A percentile compares a stretch with the other conserved stretches of the same genome.
These are phyloP conservation scores for Solanum chilense DNA, from an alignment of 257 asterid species.

Conservation along the genomic window DNA sequence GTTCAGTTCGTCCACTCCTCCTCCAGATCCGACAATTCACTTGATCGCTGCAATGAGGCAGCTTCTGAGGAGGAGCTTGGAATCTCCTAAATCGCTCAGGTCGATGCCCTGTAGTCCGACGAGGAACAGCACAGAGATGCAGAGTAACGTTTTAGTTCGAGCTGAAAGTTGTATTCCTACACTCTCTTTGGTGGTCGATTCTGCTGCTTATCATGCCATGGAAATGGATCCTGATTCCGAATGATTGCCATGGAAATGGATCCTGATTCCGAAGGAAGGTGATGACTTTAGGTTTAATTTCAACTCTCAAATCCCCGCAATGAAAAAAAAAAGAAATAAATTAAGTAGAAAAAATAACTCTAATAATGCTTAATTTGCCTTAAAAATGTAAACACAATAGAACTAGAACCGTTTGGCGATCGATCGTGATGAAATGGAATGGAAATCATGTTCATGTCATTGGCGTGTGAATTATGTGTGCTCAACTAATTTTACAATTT, in stretches of 20 bases:
- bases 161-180: conserved; percentile 65
- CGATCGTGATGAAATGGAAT: neutral
- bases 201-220: conserved; percentile 12
- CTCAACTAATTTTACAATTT: neutral
- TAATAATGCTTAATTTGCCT: neutral
- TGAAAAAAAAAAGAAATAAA: neutral
- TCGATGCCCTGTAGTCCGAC: conserved; percentile 73
- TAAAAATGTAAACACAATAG: neutral
- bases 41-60: conserved; percentile 55
- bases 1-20: conserved; percentile 43
- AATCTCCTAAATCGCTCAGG: conserved; percentile 44
- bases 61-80: conserved; percentile 36
- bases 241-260: conserved; percentile 21
- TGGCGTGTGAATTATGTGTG: neutral
- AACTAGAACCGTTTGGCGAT: neutral
- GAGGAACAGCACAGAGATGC: conserved; percentile 3
- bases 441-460: neutral
- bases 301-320: neutral
- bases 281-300: conserved; percentile 13
- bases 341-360: neutral
- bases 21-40: conserved; percentile 36
- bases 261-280: conserved; percentile 15
- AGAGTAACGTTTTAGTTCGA: conserved; percentile 26
- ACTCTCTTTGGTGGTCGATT: conserved; percentile 26
- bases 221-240: conserved; percentile 26